These are phyloP conservation scores for Basidioascus undulatus DNA, from an alignment of 768 basidiomycete genomes.

Conservation along the genomic window DNA sequence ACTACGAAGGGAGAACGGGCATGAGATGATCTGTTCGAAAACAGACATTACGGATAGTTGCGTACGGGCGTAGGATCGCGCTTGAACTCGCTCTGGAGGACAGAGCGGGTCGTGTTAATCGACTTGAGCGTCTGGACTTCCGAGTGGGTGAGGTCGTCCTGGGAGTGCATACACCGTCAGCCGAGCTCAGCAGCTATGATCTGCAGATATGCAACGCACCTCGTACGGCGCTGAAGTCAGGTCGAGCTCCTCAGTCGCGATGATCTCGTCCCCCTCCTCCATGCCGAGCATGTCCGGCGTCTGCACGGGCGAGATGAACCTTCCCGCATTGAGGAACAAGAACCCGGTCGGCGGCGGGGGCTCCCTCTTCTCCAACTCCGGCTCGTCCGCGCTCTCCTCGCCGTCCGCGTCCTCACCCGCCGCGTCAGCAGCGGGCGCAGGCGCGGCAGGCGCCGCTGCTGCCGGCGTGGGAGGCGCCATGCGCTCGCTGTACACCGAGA, in stretches of 20 bases:
- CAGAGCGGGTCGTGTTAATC: too few species aligned
- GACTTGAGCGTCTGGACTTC: too few species aligned
- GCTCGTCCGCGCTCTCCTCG: not conserved
- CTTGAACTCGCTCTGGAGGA: too few species aligned
- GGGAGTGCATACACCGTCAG: too few species aligned
- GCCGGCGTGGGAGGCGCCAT: slow-evolving; percentile 30
- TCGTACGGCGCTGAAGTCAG: slow-evolving; percentile 36
- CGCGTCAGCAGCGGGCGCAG: not conserved
- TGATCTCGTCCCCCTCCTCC: slow-evolving; percentile 69
- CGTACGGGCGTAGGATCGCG: too few species aligned
- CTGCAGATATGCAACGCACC: slow-evolving; percentile 1
- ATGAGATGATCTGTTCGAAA: too few species aligned
- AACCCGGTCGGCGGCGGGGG: slow-evolving; percentile 36
- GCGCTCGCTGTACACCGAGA: slow-evolving; percentile 68
- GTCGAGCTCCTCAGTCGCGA: slow-evolving; percentile 77
- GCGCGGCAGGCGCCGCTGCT: not conserved
- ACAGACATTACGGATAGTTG: too few species aligned
- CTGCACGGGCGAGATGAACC: slow-evolving; percentile 51
- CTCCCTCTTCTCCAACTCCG: not conserved
- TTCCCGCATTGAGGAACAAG: slow-evolving; percentile 61
- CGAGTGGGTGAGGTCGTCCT: too few species aligned
- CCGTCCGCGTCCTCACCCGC: too few species aligned
- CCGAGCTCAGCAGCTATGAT: too few species aligned
- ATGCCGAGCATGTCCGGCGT: slow-evolving; percentile 69
- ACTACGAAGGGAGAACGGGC: too few species aligned